A percentile compares a stretch with the other conserved stretches of the same genome.
Evolutionary conservation across 495 filamentous ascomycete species (phyloP).

Genomic region (Tuber melanosporum): DNA sequence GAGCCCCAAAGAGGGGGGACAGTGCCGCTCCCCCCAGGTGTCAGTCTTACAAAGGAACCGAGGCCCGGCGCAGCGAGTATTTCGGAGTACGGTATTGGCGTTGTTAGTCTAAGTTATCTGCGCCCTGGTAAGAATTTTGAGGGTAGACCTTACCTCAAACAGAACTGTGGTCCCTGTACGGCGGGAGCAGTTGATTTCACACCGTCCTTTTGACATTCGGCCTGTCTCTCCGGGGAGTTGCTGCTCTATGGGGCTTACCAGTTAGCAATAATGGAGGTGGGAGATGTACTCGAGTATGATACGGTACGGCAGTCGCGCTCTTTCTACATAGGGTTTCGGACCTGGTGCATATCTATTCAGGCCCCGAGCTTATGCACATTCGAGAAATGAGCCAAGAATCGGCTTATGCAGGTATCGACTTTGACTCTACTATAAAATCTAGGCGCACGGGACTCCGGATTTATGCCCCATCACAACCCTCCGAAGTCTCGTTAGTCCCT

Average conservation of each 20-base stretch:
- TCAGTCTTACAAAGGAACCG: too few species aligned
- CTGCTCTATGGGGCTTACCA: neutral
- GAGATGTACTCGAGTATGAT: neutral
- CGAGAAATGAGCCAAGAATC: neutral
- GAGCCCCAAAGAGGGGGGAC: too few species aligned
- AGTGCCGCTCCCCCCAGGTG: too few species aligned
- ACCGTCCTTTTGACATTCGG: neutral
- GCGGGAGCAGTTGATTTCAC: neutral
- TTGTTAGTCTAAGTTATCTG: neutral
- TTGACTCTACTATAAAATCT: neutral
- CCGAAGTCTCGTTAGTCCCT: neutral
- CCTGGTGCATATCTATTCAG: neutral
- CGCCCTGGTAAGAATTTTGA: neutral
- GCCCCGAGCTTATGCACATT: neutral
- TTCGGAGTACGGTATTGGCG: neutral
- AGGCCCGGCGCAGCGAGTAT: neutral
- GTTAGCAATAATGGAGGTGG: neutral
- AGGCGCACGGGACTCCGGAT: neutral
- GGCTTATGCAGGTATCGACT: neutral
- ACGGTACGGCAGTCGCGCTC: neutral
- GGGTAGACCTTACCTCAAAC: neutral
- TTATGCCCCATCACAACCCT: neutral
- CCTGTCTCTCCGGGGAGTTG: neutral
- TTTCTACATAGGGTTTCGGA: neutral
- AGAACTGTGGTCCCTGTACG: neutral